phyloP scores from a whole-genome alignment of 2,329 filamentous ascomycete species.

The Colletotrichum sp. region DNA sequence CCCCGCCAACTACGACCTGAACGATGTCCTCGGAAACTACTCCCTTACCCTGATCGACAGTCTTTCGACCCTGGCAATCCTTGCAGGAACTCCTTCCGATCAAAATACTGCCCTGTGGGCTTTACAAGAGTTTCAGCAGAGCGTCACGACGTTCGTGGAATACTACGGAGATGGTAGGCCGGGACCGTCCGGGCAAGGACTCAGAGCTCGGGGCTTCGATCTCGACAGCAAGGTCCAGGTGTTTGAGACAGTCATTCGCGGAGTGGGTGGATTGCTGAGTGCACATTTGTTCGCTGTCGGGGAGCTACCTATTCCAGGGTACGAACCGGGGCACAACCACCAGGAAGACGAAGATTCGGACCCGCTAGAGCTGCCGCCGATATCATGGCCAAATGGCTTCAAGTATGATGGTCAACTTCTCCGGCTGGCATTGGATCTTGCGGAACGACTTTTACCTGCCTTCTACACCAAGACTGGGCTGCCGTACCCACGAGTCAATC shows the following conservation, averaged over 20 bases:
- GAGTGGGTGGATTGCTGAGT: slow-evolving; percentile 87
- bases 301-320: slow-evolving; percentile 85
- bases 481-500: slow-evolving; percentile 92
- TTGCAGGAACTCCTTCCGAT: slow-evolving; percentile 75
- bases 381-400: slow-evolving; percentile 74
- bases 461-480: slow-evolving; percentile 92
- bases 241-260: slow-evolving; percentile 96
- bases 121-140: slow-evolving; percentile 78
- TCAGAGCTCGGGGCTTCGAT: slow-evolving; percentile 83
- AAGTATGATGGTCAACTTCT: slow-evolving; percentile 89
- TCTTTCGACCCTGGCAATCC: slow-evolving; percentile 89
- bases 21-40: slow-evolving; percentile 97
- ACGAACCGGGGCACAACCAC: slow-evolving; percentile 55
- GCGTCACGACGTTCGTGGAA: slow-evolving; percentile 75
- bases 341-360: slow-evolving; percentile 34
- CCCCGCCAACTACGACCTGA: slow-evolving; percentile 82
- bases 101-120: slow-evolving; percentile 64
- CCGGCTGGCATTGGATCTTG: slow-evolving; percentile 86
- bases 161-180: slow-evolving; percentile 86
- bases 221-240: slow-evolving; percentile 98
- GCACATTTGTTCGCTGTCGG: slow-evolving; percentile 93
- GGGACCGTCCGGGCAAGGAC: slow-evolving; percentile 72
- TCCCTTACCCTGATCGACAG: slow-evolving; percentile 95
- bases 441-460: slow-evolving; percentile 82
- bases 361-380: slow-evolving; percentile 55